A percentile compares a stretch with the other conserved stretches of the same genome.
Conservation (phyloP, 1,139 yeast species). For the Blastobotrys indianensis region DNA sequence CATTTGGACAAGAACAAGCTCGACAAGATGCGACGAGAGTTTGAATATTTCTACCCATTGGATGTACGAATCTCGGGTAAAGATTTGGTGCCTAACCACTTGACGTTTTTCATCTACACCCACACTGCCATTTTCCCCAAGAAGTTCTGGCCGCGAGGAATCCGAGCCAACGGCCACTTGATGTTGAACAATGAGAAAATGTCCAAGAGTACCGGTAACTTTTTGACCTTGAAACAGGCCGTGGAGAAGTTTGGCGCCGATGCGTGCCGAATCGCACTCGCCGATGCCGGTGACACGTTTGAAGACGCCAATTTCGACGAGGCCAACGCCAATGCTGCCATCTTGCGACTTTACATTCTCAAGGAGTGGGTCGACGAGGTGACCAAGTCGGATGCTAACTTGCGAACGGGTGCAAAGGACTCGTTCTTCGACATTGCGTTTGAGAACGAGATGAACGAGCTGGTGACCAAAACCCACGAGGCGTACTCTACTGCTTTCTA, state of each 20-base stretch:
- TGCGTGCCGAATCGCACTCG: conserved; percentile 94
- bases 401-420: conserved; percentile 61
- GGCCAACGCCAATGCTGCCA: conserved; percentile 94
- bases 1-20: conserved; percentile 61
- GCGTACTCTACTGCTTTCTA: conserved; percentile 69
- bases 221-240: conserved; percentile 81
- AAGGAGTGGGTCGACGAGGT: conserved; percentile 94
- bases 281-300: conserved; percentile 96
- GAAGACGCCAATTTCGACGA: conserved; percentile 99
- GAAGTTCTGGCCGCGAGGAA: conserved; percentile 87
- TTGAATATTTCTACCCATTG: conserved; percentile 91
- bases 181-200: conserved; percentile 93
- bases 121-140: conserved; percentile 92
- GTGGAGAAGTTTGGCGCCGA: conserved; percentile 93
- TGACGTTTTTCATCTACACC: conserved; percentile 88
- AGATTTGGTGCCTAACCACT: conserved; percentile 95
- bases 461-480: conserved; percentile 66
- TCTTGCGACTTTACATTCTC: conserved; percentile 82
- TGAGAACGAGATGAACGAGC: conserved; percentile 86
- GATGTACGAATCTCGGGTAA: conserved; percentile 92
- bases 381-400: conserved; percentile 44
- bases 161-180: conserved; percentile 94
- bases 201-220: conserved; percentile 98
- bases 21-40: conserved; percentile 78
- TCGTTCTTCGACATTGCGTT: conserved; percentile 82